phyloP scores from a whole-genome alignment of 176 grass and related monocot genomes.

The Rhynchospora tenuis region DNA sequence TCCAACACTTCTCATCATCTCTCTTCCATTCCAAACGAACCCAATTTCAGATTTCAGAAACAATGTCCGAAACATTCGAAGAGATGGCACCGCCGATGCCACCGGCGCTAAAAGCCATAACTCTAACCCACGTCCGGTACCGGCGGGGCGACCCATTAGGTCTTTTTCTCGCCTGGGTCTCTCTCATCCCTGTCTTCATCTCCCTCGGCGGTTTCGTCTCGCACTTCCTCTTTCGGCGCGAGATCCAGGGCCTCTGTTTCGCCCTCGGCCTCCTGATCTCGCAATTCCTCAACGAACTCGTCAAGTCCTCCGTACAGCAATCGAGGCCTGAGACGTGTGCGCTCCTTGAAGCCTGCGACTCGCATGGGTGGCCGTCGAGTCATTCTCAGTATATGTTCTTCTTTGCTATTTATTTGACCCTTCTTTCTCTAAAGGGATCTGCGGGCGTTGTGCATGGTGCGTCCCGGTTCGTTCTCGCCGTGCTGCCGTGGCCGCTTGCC shows the following conservation, averaged over 20 bases:
- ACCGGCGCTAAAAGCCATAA: constrained; percentile 64
- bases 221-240: constrained; percentile 95
- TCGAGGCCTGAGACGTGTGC: constrained; percentile 72
- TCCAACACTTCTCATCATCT: background rate
- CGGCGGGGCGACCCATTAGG: constrained; percentile 58
- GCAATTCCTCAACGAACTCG: constrained; percentile 74
- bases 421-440: constrained; percentile 39
- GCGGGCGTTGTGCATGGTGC: background rate
- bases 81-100: constrained; percentile 56
- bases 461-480: constrained; percentile 30
- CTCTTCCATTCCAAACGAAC: background rate
- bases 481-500: constrained; percentile 62
- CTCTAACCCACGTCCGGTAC: constrained; percentile 91
- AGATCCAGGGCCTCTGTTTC: constrained; percentile 84
- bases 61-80: constrained; percentile 30
- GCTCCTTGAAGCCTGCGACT: constrained; percentile 79
- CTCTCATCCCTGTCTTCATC: constrained; percentile 94
- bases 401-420: constrained; percentile 83
- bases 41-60: background rate
- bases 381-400: constrained; percentile 98
- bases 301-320: constrained; percentile 86
- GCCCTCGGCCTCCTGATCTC: constrained; percentile 66
- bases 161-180: constrained; percentile 86
- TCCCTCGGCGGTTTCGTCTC: constrained; percentile 86
- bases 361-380: constrained; percentile 89